Evolutionary conservation across 768 basidiomycete genomes (phyloP).

Genomic region (Termitomyces bulborhizus): DNA sequence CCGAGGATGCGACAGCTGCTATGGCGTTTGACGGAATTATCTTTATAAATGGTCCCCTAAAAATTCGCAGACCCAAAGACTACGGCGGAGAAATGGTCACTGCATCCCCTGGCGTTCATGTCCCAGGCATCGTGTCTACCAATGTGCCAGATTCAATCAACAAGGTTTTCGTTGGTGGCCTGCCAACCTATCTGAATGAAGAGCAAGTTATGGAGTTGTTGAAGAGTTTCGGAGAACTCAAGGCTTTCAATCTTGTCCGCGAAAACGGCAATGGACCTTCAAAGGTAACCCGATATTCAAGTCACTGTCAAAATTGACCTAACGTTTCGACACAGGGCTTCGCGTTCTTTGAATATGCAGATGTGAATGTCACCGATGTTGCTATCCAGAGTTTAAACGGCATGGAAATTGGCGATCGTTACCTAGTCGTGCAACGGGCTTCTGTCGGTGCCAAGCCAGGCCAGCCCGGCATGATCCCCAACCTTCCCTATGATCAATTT

Average conservation of each 20-base stretch:
- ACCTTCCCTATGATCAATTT: conserved; percentile 74
- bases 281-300: conserved; percentile 47
- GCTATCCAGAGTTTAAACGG: conserved; percentile 95
- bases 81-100: conserved; percentile 70
- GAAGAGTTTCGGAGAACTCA: conserved; percentile 95
- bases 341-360: conserved; percentile 98
- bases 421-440: conserved; percentile 93
- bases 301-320: not conserved
- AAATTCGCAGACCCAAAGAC: conserved; percentile 96
- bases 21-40: conserved; percentile 98
- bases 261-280: conserved; percentile 86
- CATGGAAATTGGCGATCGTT: conserved; percentile 96
- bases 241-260: conserved; percentile 96
- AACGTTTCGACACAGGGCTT: conserved; percentile 63
- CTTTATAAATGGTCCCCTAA: conserved; percentile 91
- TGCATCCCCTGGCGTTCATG: conserved; percentile 61
- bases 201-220: conserved; percentile 98
- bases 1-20: conserved; percentile 93
- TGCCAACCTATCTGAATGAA: conserved; percentile 94
- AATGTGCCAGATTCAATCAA: conserved; percentile 97
- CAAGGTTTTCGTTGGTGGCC: conserved; percentile 95
- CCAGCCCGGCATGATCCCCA: conserved; percentile 54
- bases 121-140: conserved; percentile 93
- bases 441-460: conserved; percentile 87
- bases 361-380: conserved; percentile 82